Percentiles rank a stretch among this genome's conserved stretches.
Evolutionary conservation across 805 yeast genomes (phyloP).

Genomic region (Ogataea methylovora): DNA sequence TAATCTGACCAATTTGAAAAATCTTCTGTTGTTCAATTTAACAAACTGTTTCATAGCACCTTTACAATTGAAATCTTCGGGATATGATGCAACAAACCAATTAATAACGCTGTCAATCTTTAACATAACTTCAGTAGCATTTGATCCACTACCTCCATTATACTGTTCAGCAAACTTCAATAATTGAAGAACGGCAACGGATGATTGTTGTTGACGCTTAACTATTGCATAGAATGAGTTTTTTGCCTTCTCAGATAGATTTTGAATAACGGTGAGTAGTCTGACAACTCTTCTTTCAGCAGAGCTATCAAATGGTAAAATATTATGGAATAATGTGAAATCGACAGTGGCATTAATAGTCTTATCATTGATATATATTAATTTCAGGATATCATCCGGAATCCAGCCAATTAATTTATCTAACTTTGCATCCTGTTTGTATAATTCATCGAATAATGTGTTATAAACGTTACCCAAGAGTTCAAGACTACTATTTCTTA

Average conservation of each 20-base stretch:
- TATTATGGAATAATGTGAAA: constrained; percentile 44
- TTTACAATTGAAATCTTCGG: constrained; percentile 40
- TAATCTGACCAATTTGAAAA: constrained; percentile 45
- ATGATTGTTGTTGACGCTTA: constrained; percentile 57
- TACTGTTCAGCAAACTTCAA: constrained; percentile 41
- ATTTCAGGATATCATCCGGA: constrained; percentile 58
- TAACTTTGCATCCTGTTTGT: constrained; percentile 18
- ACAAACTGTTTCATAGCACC: constrained; percentile 46
- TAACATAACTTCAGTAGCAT: constrained; percentile 5
- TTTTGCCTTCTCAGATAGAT: constrained; percentile 49
- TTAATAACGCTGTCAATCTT: constrained; percentile 48
- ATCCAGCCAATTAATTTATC: constrained; percentile 37
- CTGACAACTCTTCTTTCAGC: constrained; percentile 43
- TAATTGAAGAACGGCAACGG: constrained; percentile 42
- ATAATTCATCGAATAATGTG: constrained; percentile 28
- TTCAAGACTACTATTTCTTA: constrained; percentile 52
- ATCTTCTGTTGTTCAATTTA: constrained; percentile 49
- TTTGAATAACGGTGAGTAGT: constrained; percentile 38
- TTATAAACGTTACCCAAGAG: constrained; percentile 51
- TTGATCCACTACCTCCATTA: constrained; percentile 21
- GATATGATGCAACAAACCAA: constrained; percentile 55
- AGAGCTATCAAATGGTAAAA: constrained; percentile 44
- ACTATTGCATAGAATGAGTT: constrained; percentile 63
- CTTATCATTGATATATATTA: constrained; percentile 68
- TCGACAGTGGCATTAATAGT: constrained; percentile 64